These are phyloP conservation scores for Camellia oleifera DNA, from an alignment of 179 eudicot species.

Conservation along the genomic window DNA sequence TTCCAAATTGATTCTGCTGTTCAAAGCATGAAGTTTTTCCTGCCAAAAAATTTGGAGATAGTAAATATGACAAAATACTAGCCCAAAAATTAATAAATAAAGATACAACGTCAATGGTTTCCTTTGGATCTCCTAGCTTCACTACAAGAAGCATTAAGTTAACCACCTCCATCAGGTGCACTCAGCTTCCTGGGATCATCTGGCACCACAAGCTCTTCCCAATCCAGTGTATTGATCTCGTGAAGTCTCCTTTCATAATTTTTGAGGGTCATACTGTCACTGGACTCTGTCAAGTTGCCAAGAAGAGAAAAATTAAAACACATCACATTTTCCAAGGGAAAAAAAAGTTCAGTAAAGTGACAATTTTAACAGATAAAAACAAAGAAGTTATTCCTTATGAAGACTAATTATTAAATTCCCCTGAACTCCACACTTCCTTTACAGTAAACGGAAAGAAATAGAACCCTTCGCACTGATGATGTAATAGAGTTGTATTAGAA, in stretches of 20 bases:
- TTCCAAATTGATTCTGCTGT: constrained; percentile 37
- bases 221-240: constrained; percentile 88
- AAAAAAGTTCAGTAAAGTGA: neutral
- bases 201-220: constrained; percentile 90
- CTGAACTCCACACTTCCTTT: neutral
- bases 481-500: neutral
- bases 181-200: constrained; percentile 47
- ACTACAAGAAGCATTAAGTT: constrained; percentile 9
- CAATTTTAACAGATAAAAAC: neutral
- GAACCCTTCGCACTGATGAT: neutral
- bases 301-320: constrained; percentile 5
- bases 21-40: constrained; percentile 37
- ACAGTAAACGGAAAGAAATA: neutral
- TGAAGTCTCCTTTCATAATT: constrained; percentile 72
- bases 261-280: constrained; percentile 34
- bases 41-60: constrained; percentile 22
- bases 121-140: neutral
- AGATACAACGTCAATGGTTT: neutral
- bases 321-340: neutral
- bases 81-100: neutral
- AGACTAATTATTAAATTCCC: neutral
- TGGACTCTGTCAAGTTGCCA: constrained; percentile 36
- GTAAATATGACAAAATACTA: neutral
- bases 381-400: neutral
- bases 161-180: constrained; percentile 45